phyloP scores from a whole-genome alignment of 768 basidiomycete species.

The Pholiota microspora region DNA sequence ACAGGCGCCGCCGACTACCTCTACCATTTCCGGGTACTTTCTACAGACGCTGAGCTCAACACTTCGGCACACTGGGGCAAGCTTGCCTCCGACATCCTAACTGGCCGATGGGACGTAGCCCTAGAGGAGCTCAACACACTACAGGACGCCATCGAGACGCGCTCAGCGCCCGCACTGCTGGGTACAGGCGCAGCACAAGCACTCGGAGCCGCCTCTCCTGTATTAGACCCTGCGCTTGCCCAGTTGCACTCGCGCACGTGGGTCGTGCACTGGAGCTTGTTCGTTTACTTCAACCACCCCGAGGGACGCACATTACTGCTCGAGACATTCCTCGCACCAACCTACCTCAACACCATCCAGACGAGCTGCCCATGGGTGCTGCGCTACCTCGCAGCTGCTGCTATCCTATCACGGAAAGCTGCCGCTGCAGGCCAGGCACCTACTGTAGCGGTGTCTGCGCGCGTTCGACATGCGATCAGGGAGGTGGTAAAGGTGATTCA shows the following conservation, averaged over 20 bases:
- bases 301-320: slow-evolving; percentile 89
- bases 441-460: slow-evolving; percentile 46
- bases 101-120: slow-evolving; percentile 93
- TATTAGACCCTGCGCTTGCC: slow-evolving; percentile 68
- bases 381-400: slow-evolving; percentile 91
- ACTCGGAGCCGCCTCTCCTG: slow-evolving; percentile 28
- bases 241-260: slow-evolving; percentile 95
- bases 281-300: slow-evolving; percentile 97
- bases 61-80: slow-evolving; percentile 99
- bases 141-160: slow-evolving; percentile 88
- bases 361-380: slow-evolving; percentile 93
- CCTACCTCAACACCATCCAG: slow-evolving; percentile 98
- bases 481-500: slow-evolving; percentile 94
- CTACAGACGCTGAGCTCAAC: slow-evolving; percentile 89
- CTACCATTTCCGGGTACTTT: slow-evolving; percentile 97
- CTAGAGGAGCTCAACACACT: slow-evolving; percentile 93
- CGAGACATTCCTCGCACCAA: slow-evolving; percentile 94
- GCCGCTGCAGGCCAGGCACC: slow-evolving; percentile 48
- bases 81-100: slow-evolving; percentile 93
- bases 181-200: slow-evolving; percentile 26
- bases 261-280: slow-evolving; percentile 97
- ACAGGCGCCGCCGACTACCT: slow-evolving; percentile 95
- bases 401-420: slow-evolving; percentile 87
- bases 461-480: slow-evolving; percentile 83
- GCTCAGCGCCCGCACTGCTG: slow-evolving; percentile 52